Base-by-base conservation (phyloP, 257 asterid genomes). In the Scutellaria barbata region DNA sequence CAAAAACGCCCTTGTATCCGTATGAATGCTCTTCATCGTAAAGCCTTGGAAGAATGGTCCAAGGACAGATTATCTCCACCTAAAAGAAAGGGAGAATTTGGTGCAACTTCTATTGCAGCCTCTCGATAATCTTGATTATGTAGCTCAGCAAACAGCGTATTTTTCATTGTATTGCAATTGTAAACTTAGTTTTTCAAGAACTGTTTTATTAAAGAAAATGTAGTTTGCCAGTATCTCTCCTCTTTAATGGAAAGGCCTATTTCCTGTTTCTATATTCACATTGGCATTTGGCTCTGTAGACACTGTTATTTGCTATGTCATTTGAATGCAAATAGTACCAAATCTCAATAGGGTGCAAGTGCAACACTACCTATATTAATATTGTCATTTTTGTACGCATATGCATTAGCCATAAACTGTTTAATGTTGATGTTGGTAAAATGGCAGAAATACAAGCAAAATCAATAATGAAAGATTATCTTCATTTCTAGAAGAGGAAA, bases 21-120 rank as follows among this genome's bases (percentile, higher is more conserved):
- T 41, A 85, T 94, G 87, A 91, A 94, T 25, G 79, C 84, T 37
- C 92, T 89, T 50, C 99, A 94, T 47, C 87, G 93, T 47, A 80
- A 76, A 76, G 93, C 96, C 47, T 77, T 94, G 80, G 98, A 91
- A 42, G 96, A 91, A 82, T 94, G 99, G 99, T 94, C 98, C 0
- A 89, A 85, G 84, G 66, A 84, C 75, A 69, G 93, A 37, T 56
- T 85, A 30, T 84, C 99, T 39, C 53, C 81, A 18, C 79, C 89
- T 0, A 80, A 66, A 69, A 79, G 82, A 66, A 76, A 77, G 66
- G 72, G 71, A 67, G 45, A 68, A 37, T 63, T n/a, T 68, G 76
- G 77, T 45, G 64, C 73, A 9, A 57, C 79, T 57, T 72, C 80
- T 58, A 68, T 62, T 5, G 51, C 84, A 18, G 37, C 72, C 55